A percentile compares a stretch with the other conserved stretches of the same genome.
Conservation (phyloP, 2,329 filamentous ascomycete genomes). For the Rosellinia necatrix region DNA sequence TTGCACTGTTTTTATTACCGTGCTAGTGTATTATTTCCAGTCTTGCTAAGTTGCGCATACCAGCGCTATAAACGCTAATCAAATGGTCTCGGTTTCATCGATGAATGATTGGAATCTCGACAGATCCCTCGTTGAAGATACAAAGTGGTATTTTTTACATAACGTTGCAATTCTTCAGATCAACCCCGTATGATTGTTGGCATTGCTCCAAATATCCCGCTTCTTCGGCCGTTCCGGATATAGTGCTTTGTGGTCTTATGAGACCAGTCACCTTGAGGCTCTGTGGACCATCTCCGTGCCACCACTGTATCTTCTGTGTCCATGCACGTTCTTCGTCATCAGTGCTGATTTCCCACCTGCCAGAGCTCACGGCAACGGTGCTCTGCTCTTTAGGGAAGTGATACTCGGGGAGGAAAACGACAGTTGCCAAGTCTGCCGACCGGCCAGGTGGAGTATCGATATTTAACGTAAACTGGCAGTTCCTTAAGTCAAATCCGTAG, state of each 20-base stretch:
- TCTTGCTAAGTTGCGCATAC: too few relatives aligned
- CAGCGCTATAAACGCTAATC: too few relatives aligned
- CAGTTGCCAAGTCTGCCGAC: constrained; percentile 70
- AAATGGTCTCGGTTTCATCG: too few relatives aligned
- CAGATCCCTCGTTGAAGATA: not conserved
- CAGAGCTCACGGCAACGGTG: constrained; percentile 76
- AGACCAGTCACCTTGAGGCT: constrained; percentile 76
- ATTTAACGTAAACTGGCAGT: constrained; percentile 75
- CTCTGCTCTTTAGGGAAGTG: constrained; percentile 82
- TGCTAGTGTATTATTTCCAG: too few relatives aligned
- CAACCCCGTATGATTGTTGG: constrained; percentile 53
- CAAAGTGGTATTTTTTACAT: constrained; percentile 50
- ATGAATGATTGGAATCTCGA: not conserved
- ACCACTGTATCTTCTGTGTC: constrained; percentile 84
- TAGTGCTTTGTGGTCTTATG: constrained; percentile 64
- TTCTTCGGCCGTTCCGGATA: constrained; percentile 67
- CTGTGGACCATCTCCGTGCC: constrained; percentile 88
- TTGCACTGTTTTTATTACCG: too few relatives aligned
- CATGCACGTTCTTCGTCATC: constrained; percentile 72
- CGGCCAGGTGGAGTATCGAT: constrained; percentile 65
- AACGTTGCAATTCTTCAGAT: constrained; percentile 52
- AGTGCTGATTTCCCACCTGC: constrained; percentile 84
- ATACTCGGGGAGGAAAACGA: constrained; percentile 86
- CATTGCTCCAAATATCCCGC: constrained; percentile 78
- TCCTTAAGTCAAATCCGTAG: constrained; percentile 82